phyloP scores from a whole-genome alignment of 2,329 filamentous ascomycete species.

The Hansfordia pulvinata region DNA sequence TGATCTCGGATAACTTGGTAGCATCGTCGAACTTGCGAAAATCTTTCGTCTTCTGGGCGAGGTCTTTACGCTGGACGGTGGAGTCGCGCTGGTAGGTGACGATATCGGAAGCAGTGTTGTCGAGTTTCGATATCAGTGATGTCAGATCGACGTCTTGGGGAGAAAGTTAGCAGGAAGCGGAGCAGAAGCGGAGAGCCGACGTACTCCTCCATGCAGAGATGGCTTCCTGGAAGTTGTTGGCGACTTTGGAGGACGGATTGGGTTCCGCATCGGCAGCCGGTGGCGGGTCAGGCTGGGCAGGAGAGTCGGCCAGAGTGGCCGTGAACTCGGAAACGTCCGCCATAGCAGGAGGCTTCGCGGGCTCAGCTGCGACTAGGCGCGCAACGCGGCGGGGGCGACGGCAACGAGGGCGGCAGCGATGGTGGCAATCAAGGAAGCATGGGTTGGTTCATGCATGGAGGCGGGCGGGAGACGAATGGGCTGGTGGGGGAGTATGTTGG shows the following conservation, averaged over 20 bases:
- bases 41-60: slow-evolving; percentile 98
- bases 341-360: too few species aligned
- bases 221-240: slow-evolving; percentile 93
- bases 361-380: too few species aligned
- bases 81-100: slow-evolving; percentile 87
- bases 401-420: too few species aligned
- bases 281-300: slow-evolving; percentile 12
- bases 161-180: slow-evolving; percentile 8
- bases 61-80: slow-evolving; percentile 89
- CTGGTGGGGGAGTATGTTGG: too few species aligned
- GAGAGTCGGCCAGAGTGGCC: slow-evolving; percentile 7
- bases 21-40: slow-evolving; percentile 85
- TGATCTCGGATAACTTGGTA: slow-evolving; percentile 77
- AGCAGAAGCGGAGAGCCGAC: slow-evolving; percentile 8
- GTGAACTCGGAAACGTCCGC: slow-evolving; percentile 12
- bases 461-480: too few species aligned
- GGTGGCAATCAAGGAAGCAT: too few species aligned
- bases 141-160: slow-evolving; percentile 81
- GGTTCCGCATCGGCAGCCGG: slow-evolving; percentile 9
- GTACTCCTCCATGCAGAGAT: slow-evolving; percentile 93
- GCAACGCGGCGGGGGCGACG: too few species aligned
- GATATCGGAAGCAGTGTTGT: slow-evolving; percentile 89
- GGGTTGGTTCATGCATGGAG: too few species aligned
- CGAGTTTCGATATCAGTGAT: slow-evolving; percentile 69
- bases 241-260: slow-evolving; percentile 31